phyloP scores from a whole-genome alignment of 2,329 filamentous ascomycete genomes.

The Drechslerella dactyloides region DNA sequence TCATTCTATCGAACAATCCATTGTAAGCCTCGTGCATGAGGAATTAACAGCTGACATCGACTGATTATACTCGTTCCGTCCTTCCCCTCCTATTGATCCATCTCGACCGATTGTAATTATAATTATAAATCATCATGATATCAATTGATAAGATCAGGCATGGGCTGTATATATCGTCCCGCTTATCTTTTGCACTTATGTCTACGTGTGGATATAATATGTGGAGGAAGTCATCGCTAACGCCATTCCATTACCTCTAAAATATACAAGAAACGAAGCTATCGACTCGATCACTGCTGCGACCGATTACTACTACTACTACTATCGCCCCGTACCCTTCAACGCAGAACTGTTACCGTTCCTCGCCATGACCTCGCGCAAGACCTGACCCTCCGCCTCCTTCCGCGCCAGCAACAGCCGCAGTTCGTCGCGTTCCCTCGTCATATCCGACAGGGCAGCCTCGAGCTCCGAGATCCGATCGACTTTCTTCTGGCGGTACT shows the following conservation, averaged over 20 bases:
- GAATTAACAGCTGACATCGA: slow-evolving; percentile 47
- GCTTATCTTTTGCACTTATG: no score
- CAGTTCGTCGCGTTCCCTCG: slow-evolving; percentile 31
- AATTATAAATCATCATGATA: no score
- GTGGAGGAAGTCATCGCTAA: background rate
- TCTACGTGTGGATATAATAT: slow-evolving; percentile 18
- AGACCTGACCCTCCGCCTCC: slow-evolving; percentile 45
- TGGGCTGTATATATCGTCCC: background rate
- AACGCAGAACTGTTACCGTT: background rate
- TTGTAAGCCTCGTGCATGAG: slow-evolving; percentile 30
- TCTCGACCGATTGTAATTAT: no score
- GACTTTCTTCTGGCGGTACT: slow-evolving; percentile 48
- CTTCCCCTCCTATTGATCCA: background rate
- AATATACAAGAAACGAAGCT: slow-evolving; percentile 18
- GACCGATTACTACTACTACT: no score
- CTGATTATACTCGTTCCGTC: slow-evolving; percentile 15
- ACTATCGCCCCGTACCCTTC: background rate
- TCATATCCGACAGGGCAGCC: slow-evolving; percentile 39
- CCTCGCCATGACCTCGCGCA: slow-evolving; percentile 43
- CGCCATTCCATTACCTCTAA: background rate
- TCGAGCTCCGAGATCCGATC: slow-evolving; percentile 44
- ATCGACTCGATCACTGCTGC: no score
- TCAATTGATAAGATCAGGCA: no score
- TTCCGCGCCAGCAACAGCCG: slow-evolving; percentile 37
- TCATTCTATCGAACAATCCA: slow-evolving; percentile 38